Percentiles rank a stretch among this genome's conserved stretches.
Conservation (phyloP, 805 yeast species). For the Myxozyma vanderwaltii region DNA sequence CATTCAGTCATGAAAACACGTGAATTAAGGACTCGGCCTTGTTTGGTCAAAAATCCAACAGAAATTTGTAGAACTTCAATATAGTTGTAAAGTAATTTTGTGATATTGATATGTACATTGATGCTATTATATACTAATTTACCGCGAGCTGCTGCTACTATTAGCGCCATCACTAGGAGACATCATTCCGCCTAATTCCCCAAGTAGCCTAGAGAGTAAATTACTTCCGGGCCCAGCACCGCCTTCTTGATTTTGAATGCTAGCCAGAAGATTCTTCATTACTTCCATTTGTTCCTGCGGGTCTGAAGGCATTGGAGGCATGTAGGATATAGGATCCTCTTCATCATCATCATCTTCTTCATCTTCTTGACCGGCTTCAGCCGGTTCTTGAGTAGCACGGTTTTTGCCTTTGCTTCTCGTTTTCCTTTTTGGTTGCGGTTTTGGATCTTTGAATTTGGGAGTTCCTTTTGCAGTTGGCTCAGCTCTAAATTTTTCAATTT, state of each 20-base stretch:
- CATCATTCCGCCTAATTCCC: slow-evolving; percentile 2
- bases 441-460: background rate
- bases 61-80: too few species aligned
- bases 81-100: too few species aligned
- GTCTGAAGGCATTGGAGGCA: slow-evolving; percentile 1
- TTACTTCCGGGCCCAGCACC: slow-evolving; percentile 45
- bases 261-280: slow-evolving; percentile 39
- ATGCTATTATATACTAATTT: background rate
- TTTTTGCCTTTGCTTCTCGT: background rate
- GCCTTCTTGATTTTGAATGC: slow-evolving; percentile 40
- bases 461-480: slow-evolving; percentile 17
- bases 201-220: slow-evolving; percentile 38
- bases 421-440: background rate
- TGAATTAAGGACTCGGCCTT: too few species aligned
- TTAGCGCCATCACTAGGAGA: background rate
- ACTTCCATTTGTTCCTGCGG: slow-evolving; percentile 19
- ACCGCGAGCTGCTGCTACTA: background rate
- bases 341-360: slow-evolving; percentile 18
- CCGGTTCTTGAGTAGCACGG: background rate
- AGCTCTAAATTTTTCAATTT: slow-evolving; percentile 47
- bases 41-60: too few species aligned
- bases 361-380: background rate
- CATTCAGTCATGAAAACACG: too few species aligned
- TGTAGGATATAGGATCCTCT: slow-evolving; percentile 23
- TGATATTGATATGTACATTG: too few species aligned